phyloP scores from a whole-genome alignment of 495 filamentous ascomycete species.

The Sabuloglossum arenarium region DNA sequence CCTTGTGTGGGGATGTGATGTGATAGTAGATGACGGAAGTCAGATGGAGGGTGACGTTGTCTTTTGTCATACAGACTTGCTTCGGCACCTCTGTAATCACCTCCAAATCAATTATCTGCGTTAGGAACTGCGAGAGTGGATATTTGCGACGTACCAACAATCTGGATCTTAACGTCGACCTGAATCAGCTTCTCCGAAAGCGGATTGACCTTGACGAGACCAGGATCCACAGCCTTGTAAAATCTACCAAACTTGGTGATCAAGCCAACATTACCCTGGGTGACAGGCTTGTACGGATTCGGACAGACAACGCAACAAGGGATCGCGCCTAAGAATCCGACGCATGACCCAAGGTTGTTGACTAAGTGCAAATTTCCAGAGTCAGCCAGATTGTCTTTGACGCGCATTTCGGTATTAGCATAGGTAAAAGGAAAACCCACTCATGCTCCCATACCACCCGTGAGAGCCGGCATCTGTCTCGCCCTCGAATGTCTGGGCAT shows the following conservation, averaged over 20 bases:
- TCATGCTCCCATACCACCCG: conserved; percentile 84
- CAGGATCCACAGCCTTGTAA: conserved; percentile 89
- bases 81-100: conserved; percentile 55
- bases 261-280: conserved; percentile 82
- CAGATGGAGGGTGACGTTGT: conserved; percentile 85
- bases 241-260: conserved; percentile 94
- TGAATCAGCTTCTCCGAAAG: conserved; percentile 73
- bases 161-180: conserved; percentile 98
- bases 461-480: conserved; percentile 46
- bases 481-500: conserved; percentile 54
- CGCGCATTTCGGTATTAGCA: background rate
- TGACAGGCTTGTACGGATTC: conserved; percentile 91
- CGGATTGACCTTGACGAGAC: conserved; percentile 96
- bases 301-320: conserved; percentile 87
- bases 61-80: conserved; percentile 98
- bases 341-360: conserved; percentile 48
- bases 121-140: conserved; percentile 1
- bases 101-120: background rate
- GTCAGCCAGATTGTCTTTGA: background rate
- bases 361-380: conserved; percentile 22
- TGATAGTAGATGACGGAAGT: conserved; percentile 99
- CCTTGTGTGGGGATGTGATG: conserved; percentile 86
- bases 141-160: conserved; percentile 42
- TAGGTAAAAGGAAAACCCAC: conserved; percentile 25
- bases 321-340: conserved; percentile 70